Evolutionary conservation across 1,284 basidiomycete genomes (phyloP).

Genomic region (Moesziomyces sp.): DNA sequence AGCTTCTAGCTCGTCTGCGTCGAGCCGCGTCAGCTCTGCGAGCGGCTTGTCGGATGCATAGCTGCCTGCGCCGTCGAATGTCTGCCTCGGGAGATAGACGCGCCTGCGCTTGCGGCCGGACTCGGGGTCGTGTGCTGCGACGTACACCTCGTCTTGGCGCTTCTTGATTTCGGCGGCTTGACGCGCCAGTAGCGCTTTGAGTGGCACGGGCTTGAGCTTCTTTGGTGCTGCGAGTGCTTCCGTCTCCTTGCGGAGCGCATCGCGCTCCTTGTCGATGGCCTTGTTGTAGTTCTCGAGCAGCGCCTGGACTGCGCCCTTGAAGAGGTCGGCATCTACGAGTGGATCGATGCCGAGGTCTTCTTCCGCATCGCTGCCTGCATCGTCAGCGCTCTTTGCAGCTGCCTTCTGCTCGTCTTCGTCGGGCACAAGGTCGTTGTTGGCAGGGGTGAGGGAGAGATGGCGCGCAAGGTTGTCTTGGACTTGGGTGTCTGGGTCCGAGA

Average conservation of each 20-base stretch:
- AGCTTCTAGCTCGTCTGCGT: constrained; percentile 48
- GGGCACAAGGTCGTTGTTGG: constrained; percentile 20
- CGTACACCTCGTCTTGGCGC: constrained; percentile 41
- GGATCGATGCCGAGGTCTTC: constrained; percentile 24
- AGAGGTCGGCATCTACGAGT: constrained; percentile 60
- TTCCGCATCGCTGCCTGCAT: constrained; percentile 14
- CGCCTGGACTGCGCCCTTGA: constrained; percentile 62
- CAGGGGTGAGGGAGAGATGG: constrained; percentile 54
- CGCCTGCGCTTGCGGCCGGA: constrained; percentile 25
- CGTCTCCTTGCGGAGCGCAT: constrained; percentile 35
- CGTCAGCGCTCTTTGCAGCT: not conserved
- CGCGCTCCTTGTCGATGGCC: constrained; percentile 51
- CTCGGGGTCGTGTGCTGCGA: constrained; percentile 26
- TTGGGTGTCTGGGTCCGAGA: constrained; percentile 54
- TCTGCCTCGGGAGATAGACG: constrained; percentile 55
- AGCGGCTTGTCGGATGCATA: constrained; percentile 52
- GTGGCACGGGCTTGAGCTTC: constrained; percentile 54
- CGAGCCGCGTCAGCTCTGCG: constrained; percentile 32
- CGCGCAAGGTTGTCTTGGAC: constrained; percentile 61
- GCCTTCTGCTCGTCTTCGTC: constrained; percentile 10
- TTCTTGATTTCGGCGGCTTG: constrained; percentile 59
- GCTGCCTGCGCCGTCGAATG: constrained; percentile 54
- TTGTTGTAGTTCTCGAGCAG: constrained; percentile 62
- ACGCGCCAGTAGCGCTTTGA: constrained; percentile 55
- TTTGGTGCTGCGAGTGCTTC: constrained; percentile 33